Conservation (phyloP, 805 yeast species). For the Peterozyma toletana region DNA sequence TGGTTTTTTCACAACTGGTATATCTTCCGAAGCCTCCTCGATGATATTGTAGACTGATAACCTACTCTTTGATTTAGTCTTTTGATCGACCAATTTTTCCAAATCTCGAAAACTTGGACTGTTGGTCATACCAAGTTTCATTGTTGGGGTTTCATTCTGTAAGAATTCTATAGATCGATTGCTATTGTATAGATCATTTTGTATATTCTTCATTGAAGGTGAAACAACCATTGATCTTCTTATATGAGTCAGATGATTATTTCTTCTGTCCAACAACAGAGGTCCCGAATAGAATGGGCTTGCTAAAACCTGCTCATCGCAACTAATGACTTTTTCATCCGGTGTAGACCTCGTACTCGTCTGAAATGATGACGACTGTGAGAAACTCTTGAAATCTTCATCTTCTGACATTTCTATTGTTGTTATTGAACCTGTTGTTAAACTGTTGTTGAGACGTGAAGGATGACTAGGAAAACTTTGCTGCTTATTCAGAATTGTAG, state of each 20-base stretch:
- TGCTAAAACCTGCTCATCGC: slow-evolving; percentile 10
- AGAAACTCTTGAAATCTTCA: slow-evolving; percentile 21
- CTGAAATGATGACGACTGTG: slow-evolving; percentile 28
- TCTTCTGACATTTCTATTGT: slow-evolving; percentile 25
- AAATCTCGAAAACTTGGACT: slow-evolving; percentile 29
- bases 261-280: slow-evolving; percentile 7
- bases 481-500: neutral
- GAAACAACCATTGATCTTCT: slow-evolving; percentile 24
- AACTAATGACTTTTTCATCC: slow-evolving; percentile 1
- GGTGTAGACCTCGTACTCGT: slow-evolving; percentile 24
- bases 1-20: neutral
- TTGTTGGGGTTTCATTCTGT: slow-evolving; percentile 21
- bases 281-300: slow-evolving; percentile 8
- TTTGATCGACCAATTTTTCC: slow-evolving; percentile 22
- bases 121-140: slow-evolving; percentile 20
- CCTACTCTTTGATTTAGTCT: slow-evolving; percentile 10
- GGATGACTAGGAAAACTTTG: no score
- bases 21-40: slow-evolving; percentile 7
- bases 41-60: slow-evolving; percentile 2
- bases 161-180: neutral
- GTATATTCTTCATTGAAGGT: slow-evolving; percentile 21
- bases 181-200: slow-evolving; percentile 5
- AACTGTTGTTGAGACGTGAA: slow-evolving; percentile 2
- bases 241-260: slow-evolving; percentile 19
- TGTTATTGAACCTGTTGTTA: slow-evolving; percentile 3